Conservation (phyloP, 345 rosid genomes). For the Atalantia buxifolia region DNA sequence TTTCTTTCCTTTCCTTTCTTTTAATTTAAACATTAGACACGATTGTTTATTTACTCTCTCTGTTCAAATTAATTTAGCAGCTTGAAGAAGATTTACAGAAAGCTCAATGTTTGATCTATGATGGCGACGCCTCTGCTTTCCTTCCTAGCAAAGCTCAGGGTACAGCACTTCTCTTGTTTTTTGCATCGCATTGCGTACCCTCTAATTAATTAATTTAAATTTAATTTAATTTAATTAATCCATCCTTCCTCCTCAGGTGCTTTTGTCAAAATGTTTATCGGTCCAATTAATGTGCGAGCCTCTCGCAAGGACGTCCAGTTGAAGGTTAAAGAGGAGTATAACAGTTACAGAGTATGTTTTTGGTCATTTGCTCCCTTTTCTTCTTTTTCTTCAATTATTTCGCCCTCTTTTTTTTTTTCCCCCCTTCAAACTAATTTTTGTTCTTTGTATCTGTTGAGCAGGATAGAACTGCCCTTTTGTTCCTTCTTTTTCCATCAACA, state of each 20-base stretch:
- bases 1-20: neutral
- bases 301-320: slow-evolving; percentile 76
- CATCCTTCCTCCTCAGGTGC: slow-evolving; percentile 36
- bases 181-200: too few relatives aligned
- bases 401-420: too few relatives aligned
- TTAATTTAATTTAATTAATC: too few relatives aligned
- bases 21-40: neutral
- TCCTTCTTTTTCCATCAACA: slow-evolving; percentile 79
- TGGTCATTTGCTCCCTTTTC: neutral
- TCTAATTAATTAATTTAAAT: too few relatives aligned
- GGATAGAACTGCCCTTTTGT: slow-evolving; percentile 94
- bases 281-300: slow-evolving; percentile 94
- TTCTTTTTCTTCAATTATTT: neutral
- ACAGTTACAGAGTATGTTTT: slow-evolving; percentile 68
- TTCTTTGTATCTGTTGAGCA: slow-evolving; percentile 36
- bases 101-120: slow-evolving; percentile 64
- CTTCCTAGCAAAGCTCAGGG: slow-evolving; percentile 78
- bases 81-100: slow-evolving; percentile 82
- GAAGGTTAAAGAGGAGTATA: slow-evolving; percentile 98
- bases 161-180: neutral
- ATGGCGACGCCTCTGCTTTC: slow-evolving; percentile 85
- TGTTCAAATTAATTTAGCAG: slow-evolving; percentile 26
- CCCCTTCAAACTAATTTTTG: neutral
- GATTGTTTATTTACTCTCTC: neutral
- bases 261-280: slow-evolving; percentile 79